Conservation (phyloP, 2,329 filamentous ascomycete species). For the Exophiala sp. region DNA sequence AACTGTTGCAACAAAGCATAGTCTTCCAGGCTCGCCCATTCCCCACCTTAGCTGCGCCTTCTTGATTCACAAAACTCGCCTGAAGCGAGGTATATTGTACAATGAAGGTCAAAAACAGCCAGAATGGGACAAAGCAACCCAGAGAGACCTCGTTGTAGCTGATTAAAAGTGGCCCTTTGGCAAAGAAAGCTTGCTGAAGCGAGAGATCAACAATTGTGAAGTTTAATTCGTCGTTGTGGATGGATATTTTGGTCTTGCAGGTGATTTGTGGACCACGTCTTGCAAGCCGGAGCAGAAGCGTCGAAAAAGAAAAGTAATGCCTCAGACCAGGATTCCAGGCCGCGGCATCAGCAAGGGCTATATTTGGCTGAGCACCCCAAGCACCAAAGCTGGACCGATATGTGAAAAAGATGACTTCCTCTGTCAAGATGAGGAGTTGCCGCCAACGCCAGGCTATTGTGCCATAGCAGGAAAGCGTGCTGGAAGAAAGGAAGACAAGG, state of each 20-base stretch:
- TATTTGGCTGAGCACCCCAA: conserved; percentile 7
- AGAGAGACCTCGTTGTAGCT: conserved; percentile 2
- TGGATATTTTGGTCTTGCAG: not conserved
- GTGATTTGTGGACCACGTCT: not conserved
- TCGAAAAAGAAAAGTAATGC: conserved; percentile 2
- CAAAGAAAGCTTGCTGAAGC: conserved; percentile 22
- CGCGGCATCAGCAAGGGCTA: conserved; percentile 5
- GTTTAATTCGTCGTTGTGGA: conserved; percentile 1
- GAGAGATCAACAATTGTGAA: conserved; percentile 23
- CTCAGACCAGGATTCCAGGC: conserved; percentile 7
- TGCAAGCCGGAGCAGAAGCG: not conserved
- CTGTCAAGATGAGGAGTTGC: not conserved
- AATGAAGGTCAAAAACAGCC: not conserved
- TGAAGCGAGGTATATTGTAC: not conserved
- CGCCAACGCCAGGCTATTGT: conserved; percentile 12
- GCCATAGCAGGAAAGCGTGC: conserved; percentile 12
- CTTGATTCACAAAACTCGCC: not conserved
- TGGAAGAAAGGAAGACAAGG: conserved; percentile 9
- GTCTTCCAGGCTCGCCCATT: not conserved
- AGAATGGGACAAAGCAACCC: conserved; percentile 3
- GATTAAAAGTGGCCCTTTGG: conserved; percentile 1
- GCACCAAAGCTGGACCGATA: not conserved
- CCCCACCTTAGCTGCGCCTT: not conserved
- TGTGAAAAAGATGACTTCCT: not conserved
- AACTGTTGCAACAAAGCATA: not conserved